Percentiles rank a stretch among this genome's conserved stretches.
Evolutionary conservation across 495 filamentous ascomycete species (phyloP).

Genomic region (Chaetomium fimeti): DNA sequence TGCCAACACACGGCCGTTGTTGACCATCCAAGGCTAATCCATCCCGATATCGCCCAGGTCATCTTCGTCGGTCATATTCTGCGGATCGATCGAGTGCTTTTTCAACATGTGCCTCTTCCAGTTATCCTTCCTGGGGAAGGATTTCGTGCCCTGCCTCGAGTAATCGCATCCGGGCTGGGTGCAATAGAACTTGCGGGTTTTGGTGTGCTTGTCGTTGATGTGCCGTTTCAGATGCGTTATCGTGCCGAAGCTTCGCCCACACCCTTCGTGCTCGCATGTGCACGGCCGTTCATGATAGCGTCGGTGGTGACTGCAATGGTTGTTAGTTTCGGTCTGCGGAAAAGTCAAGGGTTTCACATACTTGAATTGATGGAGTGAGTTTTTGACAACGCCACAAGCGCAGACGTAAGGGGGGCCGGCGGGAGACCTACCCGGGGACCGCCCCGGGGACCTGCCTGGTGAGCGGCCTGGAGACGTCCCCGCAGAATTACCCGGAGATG

Average conservation of each 20-base stretch:
- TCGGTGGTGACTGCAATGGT: conserved; percentile 42
- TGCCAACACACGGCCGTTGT: too few relatives aligned
- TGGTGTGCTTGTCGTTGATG: conserved; percentile 52
- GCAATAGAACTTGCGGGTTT: conserved; percentile 51
- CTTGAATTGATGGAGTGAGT: conserved; percentile 51
- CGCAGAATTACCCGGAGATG: conserved; percentile 6
- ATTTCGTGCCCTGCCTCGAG: conserved; percentile 46
- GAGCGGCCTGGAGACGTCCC: conserved; percentile 11
- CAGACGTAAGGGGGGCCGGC: conserved; percentile 34
- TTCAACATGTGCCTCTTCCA: conserved; percentile 53
- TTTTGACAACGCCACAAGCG: conserved; percentile 45
- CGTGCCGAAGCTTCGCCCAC: conserved; percentile 50
- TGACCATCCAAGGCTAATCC: conserved; percentile 1
- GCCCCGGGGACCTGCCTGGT: conserved; percentile 12
- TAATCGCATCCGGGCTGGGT: conserved; percentile 46
- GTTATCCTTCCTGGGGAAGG: conserved; percentile 53
- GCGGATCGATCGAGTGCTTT: conserved; percentile 42
- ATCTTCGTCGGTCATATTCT: conserved; percentile 33
- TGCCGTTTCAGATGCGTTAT: conserved; percentile 53
- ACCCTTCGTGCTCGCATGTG: conserved; percentile 43
- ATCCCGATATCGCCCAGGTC: conserved; percentile 30
- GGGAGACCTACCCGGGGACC: conserved; percentile 30
- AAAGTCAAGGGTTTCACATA: conserved; percentile 21
- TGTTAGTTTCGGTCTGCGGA: conserved; percentile 5
- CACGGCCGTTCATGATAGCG: conserved; percentile 51